A percentile compares a stretch with the other conserved stretches of the same genome.
phyloP scores from a whole-genome alignment of 2,329 filamentous ascomycete species.

The Calonectria crousiana region DNA sequence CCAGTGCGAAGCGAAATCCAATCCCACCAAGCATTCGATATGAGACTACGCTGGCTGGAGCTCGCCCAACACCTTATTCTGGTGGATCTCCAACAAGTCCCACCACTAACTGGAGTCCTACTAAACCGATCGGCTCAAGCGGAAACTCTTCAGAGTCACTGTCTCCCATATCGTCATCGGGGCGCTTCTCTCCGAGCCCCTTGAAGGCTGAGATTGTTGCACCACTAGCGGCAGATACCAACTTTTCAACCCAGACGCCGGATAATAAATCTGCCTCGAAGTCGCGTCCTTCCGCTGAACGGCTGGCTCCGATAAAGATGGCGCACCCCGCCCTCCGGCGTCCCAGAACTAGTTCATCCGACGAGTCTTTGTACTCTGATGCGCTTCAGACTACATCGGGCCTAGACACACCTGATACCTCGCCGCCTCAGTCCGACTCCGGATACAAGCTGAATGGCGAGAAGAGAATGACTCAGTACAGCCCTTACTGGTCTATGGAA shows the following conservation, averaged over 20 bases:
- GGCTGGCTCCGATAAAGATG: constrained; percentile 13
- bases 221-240: neutral
- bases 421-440: constrained; percentile 56
- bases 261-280: neutral
- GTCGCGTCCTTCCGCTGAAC: constrained; percentile 20
- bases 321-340: constrained; percentile 22
- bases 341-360: constrained; percentile 49
- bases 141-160: constrained; percentile 30
- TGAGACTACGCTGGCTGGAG: constrained; percentile 39
- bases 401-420: constrained; percentile 55
- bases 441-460: constrained; percentile 41
- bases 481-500: constrained; percentile 38
- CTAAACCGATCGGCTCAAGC: constrained; percentile 48
- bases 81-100: constrained; percentile 28
- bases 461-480: constrained; percentile 24
- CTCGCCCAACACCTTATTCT: constrained; percentile 36
- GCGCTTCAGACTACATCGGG: constrained; percentile 51
- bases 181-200: constrained; percentile 8
- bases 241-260: neutral
- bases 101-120: constrained; percentile 48
- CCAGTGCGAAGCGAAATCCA: constrained; percentile 26
- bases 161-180: constrained; percentile 30
- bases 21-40: constrained; percentile 47
- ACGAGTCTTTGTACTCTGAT: constrained; percentile 55
- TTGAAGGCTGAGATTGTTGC: constrained; percentile 28